Evolutionary conservation across 73 alveolate genomes (phyloP).

Genomic region (Paramecium primaurelia): DNA sequence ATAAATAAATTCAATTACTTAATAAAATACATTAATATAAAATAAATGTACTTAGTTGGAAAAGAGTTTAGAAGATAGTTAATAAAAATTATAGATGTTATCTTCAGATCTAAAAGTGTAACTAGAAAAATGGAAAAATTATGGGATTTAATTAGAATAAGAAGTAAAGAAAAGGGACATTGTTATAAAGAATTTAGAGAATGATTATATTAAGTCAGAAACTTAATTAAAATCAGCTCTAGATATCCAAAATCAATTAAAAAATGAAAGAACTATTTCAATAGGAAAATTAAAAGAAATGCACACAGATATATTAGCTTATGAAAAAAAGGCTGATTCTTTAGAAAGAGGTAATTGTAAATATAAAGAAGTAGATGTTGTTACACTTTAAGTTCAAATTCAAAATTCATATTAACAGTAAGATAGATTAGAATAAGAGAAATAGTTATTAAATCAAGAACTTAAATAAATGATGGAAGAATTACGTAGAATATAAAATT

Average conservation of each 20-base stretch:
- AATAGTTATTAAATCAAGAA: background rate
- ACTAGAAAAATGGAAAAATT: constrained; percentile 9
- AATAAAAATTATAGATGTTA: background rate
- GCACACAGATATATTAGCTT: background rate
- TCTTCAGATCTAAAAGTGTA: background rate
- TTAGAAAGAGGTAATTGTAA: background rate
- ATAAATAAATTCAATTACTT: background rate
- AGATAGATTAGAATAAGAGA: background rate
- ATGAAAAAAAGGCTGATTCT: background rate
- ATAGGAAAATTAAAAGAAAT: background rate
- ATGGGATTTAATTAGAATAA: background rate
- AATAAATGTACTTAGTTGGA: background rate
- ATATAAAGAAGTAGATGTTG: background rate
- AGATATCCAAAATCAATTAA: background rate
- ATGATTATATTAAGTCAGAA: background rate
- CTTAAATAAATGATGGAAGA: background rate
- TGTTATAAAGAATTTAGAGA: background rate
- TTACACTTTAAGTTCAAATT: background rate
- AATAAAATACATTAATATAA: background rate
- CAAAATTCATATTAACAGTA: background rate
- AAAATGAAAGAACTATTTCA: background rate
- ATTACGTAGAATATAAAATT: background rate
- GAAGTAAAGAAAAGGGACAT: constrained; percentile 19
- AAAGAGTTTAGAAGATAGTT: background rate
- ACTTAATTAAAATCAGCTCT: background rate